phyloP scores from a whole-genome alignment of 2,329 filamentous ascomycete genomes.

The Fusarium miscanthi region DNA sequence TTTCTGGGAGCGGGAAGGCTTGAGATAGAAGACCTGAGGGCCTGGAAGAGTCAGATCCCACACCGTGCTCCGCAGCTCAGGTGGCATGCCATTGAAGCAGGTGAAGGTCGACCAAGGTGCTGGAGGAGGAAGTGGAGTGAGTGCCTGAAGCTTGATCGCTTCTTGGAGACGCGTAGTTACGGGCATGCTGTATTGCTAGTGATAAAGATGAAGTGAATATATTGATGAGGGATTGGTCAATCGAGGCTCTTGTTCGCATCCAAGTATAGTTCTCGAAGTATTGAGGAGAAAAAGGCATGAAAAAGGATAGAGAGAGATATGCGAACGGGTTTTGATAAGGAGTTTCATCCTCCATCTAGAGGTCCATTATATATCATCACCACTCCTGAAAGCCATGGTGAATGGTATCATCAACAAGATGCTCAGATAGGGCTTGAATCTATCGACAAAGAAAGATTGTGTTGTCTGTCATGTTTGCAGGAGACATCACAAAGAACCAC shows the following conservation, averaged over 20 bases:
- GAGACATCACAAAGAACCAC: neutral
- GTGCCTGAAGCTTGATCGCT: neutral
- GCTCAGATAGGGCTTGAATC: no score
- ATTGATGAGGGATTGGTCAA: neutral
- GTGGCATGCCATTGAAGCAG: neutral
- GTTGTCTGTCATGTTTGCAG: neutral
- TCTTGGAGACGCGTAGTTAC: neutral
- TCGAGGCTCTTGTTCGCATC: no score
- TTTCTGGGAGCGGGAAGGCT: neutral
- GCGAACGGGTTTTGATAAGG: neutral
- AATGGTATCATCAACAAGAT: neutral
- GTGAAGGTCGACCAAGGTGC: neutral
- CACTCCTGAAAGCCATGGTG: neutral
- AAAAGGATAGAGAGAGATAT: neutral
- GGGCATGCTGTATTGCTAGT: neutral
- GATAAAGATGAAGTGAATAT: rapidly evolving
- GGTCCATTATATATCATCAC: neutral
- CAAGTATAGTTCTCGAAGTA: no score
- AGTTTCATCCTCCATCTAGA: neutral
- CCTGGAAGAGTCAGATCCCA: neutral
- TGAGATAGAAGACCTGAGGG: neutral
- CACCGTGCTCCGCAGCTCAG: neutral
- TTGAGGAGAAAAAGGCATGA: no score
- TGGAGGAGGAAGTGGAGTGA: neutral
- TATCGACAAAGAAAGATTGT: neutral